Conservation (phyloP, 331 rosid species). For the Rhamnella rubrinervis region DNA sequence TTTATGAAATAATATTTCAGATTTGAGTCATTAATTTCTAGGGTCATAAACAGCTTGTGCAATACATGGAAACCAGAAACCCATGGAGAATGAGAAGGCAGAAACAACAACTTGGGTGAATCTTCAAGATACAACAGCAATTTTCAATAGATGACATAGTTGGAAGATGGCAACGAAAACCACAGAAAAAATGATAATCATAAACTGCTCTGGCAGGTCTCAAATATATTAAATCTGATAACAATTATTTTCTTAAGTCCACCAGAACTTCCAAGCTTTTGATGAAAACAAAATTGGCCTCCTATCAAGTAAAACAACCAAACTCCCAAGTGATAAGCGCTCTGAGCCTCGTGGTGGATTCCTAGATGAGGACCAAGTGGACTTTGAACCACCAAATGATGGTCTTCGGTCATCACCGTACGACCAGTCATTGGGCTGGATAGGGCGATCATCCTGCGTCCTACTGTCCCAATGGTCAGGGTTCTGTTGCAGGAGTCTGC, state of each 20-base stretch:
- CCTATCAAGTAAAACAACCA: not conserved
- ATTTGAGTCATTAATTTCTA: too few species aligned
- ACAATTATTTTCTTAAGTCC: slow-evolving; percentile 3
- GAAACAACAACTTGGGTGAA: not conserved
- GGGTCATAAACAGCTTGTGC: too few species aligned
- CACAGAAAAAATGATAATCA: not conserved
- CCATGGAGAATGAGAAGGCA: too few species aligned
- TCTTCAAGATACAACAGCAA: not conserved
- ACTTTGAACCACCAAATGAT: too few species aligned
- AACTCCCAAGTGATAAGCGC: slow-evolving; percentile 38
- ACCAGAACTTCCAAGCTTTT: not conserved
- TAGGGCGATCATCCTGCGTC: slow-evolving; percentile 42
- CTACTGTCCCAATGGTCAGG: slow-evolving; percentile 54
- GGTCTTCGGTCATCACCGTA: too few species aligned
- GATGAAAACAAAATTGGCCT: slow-evolving; percentile 19
- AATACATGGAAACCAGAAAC: too few species aligned
- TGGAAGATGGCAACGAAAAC: not conserved
- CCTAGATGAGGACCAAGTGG: too few species aligned
- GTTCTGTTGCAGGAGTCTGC: slow-evolving; percentile 52
- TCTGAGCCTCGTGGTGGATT: slow-evolving; percentile 32
- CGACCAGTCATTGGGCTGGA: too few species aligned
- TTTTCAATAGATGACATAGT: too few species aligned
- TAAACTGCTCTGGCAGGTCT: slow-evolving; percentile 2
- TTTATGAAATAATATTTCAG: too few species aligned
- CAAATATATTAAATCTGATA: not conserved